These are phyloP conservation scores for Lactarius sp. DNA, from an alignment of 768 basidiomycete genomes.

Conservation along the genomic window DNA sequence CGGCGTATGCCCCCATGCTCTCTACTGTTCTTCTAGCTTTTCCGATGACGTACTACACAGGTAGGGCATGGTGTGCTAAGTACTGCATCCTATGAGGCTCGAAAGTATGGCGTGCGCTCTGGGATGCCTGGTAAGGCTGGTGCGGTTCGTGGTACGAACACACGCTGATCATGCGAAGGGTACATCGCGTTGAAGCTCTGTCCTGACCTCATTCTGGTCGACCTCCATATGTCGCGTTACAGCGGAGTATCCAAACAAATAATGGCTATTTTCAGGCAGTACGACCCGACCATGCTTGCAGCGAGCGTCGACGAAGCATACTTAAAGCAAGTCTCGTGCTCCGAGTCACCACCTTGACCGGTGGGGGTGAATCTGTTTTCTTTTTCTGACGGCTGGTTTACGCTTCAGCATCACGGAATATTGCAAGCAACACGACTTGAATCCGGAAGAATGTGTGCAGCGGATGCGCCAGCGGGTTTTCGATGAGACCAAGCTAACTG, in stretches of 20 bases:
- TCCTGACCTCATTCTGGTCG: conserved; percentile 74
- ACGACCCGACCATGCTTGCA: conserved; percentile 69
- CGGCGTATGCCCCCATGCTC: conserved; percentile 43
- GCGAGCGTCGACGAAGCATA: conserved; percentile 91
- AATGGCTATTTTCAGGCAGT: conserved; percentile 61
- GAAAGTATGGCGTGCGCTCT: conserved; percentile 86
- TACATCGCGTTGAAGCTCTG: conserved; percentile 94
- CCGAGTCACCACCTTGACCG: not conserved
- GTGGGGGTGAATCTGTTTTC: not conserved
- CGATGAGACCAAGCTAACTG: conserved; percentile 78
- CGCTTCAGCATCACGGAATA: conserved; percentile 70
- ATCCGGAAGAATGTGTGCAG: conserved; percentile 68
- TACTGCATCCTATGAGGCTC: conserved; percentile 90
- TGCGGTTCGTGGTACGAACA: not conserved
- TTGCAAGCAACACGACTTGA: conserved; percentile 60
- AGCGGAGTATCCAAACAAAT: conserved; percentile 66
- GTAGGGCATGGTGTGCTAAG: conserved; percentile 82
- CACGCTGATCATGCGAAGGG: conserved; percentile 38
- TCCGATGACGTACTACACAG: conserved; percentile 31
- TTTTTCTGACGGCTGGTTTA: not conserved
- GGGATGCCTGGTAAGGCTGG: conserved; percentile 79
- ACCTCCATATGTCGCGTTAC: conserved; percentile 55
- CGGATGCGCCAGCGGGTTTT: conserved; percentile 72
- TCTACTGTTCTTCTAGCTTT: no score
- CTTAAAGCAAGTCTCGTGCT: conserved; percentile 60